Evolutionary conservation across 768 basidiomycete genomes (phyloP).

Genomic region (Roridomyces roridus): DNA sequence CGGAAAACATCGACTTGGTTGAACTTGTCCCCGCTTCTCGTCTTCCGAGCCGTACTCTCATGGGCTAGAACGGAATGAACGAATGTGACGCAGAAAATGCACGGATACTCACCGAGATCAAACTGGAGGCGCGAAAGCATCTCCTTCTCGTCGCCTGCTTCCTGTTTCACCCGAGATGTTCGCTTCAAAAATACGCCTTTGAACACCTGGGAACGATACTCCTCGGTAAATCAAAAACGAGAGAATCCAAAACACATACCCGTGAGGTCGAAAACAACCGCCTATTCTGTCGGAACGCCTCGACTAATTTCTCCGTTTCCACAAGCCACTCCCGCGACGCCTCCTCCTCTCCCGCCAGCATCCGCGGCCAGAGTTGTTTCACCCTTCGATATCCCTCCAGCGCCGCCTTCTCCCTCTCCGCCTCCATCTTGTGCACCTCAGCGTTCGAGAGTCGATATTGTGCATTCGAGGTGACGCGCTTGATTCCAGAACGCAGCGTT

Average conservation of each 20-base stretch:
- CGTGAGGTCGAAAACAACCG: constrained; percentile 81
- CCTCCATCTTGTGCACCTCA: constrained; percentile 68
- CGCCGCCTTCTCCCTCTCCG: constrained; percentile 70
- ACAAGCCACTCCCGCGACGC: constrained; percentile 78
- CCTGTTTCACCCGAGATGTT: constrained; percentile 11
- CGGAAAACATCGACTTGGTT: constrained; percentile 74
- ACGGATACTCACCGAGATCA: constrained; percentile 60
- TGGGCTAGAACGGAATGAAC: constrained; percentile 47
- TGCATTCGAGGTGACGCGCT: constrained; percentile 36
- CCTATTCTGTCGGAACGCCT: constrained; percentile 87
- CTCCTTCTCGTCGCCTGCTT: constrained; percentile 68
- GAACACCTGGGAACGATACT: not conserved
- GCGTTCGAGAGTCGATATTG: constrained; percentile 60
- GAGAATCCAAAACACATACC: constrained; percentile 46
- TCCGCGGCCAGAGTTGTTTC: constrained; percentile 65
- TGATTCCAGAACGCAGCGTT: constrained; percentile 21
- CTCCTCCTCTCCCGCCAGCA: constrained; percentile 54
- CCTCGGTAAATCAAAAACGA: not conserved
- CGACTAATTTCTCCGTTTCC: constrained; percentile 86
- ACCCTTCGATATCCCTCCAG: constrained; percentile 62
- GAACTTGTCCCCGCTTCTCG: constrained; percentile 46
- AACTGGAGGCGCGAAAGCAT: constrained; percentile 82
- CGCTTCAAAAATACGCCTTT: constrained; percentile 39
- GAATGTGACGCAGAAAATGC: no score
- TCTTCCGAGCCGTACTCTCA: constrained; percentile 59